A percentile compares a stretch with the other conserved stretches of the same genome.
These are phyloP conservation scores for Globisporangium apiculatum DNA, from an alignment of 352 stramenopile genomes.

Conservation along the genomic window DNA sequence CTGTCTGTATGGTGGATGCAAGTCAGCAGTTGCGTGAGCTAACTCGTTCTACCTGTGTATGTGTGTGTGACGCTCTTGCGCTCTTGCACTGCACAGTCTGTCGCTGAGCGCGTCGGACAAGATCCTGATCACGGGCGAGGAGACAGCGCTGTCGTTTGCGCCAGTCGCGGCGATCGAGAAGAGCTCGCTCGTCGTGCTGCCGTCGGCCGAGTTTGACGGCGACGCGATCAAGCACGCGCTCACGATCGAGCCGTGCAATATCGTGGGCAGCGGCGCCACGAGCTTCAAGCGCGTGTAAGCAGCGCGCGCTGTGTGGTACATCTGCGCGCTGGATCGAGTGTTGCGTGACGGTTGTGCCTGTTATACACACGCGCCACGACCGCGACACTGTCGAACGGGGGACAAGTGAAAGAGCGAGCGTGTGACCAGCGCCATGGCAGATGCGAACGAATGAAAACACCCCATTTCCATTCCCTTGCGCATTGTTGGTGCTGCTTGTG, in stretches of 20 bases:
- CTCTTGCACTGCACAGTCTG: slow-evolving; percentile 25
- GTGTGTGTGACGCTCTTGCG: not conserved
- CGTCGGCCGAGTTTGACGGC: slow-evolving; percentile 57
- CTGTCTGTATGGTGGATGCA: not conserved
- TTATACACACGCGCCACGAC: too few relatives aligned
- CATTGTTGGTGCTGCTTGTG: too few relatives aligned
- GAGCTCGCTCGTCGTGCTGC: slow-evolving; percentile 74
- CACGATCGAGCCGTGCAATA: slow-evolving; percentile 69
- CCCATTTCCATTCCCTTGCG: too few relatives aligned
- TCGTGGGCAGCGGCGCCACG: slow-evolving; percentile 64
- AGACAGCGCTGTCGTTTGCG: slow-evolving; percentile 56
- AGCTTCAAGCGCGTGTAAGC: slow-evolving; percentile 83
- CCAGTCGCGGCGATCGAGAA: slow-evolving; percentile 66
- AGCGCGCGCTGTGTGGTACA: too few relatives aligned
- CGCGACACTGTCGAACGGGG: too few relatives aligned
- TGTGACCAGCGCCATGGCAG: too few relatives aligned
- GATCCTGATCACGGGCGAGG: slow-evolving; percentile 69
- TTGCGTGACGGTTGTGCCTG: too few relatives aligned
- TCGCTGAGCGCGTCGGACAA: slow-evolving; percentile 75
- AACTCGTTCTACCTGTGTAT: too few relatives aligned
- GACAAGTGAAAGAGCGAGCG: too few relatives aligned
- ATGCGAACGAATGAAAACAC: too few relatives aligned
- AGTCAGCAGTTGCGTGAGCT: not conserved
- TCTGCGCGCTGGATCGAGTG: too few relatives aligned
- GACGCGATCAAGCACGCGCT: slow-evolving; percentile 68